Conservation (phyloP, 2,329 filamentous ascomycete species). For the Fusarium paranaense region DNA sequence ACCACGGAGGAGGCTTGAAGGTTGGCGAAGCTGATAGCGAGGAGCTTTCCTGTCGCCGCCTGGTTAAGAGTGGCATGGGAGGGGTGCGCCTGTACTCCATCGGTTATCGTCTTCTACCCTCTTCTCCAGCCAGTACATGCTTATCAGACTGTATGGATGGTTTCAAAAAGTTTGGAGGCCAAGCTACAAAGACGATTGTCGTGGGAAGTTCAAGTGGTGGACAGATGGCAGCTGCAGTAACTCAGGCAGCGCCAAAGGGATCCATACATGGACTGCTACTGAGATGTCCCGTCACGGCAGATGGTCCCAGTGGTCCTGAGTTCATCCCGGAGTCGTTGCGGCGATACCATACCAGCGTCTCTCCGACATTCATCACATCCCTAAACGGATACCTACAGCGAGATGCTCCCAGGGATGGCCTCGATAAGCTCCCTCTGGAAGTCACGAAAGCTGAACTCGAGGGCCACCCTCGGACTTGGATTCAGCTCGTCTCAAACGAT, state of each 20-base stretch:
- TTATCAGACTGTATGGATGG: slow-evolving; percentile 56
- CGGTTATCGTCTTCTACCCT: slow-evolving; percentile 59
- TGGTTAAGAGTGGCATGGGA: slow-evolving; percentile 48
- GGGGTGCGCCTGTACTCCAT: slow-evolving; percentile 56
- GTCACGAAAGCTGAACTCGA: slow-evolving; percentile 43
- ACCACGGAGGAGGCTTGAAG: slow-evolving; percentile 60
- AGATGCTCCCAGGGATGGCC: slow-evolving; percentile 53
- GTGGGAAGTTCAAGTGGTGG: slow-evolving; percentile 62
- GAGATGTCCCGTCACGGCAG: slow-evolving; percentile 61
- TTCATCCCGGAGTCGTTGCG: slow-evolving; percentile 53
- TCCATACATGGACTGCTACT: slow-evolving; percentile 56
- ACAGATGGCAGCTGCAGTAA: slow-evolving; percentile 59
- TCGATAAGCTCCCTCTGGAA: slow-evolving; percentile 57
- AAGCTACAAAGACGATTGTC: slow-evolving; percentile 47
- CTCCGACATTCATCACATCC: slow-evolving; percentile 52
- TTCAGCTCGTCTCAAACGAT: slow-evolving; percentile 64
- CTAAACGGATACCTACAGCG: slow-evolving; percentile 49
- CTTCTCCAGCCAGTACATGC: slow-evolving; percentile 53
- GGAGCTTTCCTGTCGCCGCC: slow-evolving; percentile 59
- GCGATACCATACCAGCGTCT: slow-evolving; percentile 54
- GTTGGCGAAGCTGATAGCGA: slow-evolving; percentile 63
- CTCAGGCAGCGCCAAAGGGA: slow-evolving; percentile 46
- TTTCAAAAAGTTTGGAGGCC: slow-evolving; percentile 40
- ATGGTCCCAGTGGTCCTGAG: slow-evolving; percentile 52
- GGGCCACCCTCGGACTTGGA: slow-evolving; percentile 56